Evolutionary conservation across 2,329 filamentous ascomycete species (phyloP).

Genomic region (Xylaria polymorpha): DNA sequence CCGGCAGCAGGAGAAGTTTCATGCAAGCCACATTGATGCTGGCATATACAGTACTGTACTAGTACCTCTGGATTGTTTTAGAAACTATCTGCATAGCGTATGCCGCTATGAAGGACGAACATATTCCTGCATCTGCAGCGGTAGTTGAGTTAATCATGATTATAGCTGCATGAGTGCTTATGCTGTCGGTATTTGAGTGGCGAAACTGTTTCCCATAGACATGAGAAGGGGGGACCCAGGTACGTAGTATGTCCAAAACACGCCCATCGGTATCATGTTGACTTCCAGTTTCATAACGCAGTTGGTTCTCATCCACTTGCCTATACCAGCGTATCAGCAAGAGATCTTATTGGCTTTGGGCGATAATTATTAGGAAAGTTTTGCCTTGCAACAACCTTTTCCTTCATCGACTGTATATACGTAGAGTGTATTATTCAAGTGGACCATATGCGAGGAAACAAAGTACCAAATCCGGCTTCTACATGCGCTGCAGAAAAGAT

Average conservation of each 20-base stretch:
- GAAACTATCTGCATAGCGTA: conserved; percentile 26
- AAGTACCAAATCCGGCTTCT: conserved; percentile 6
- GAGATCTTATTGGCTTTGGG: not conserved
- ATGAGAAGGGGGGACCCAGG: not conserved
- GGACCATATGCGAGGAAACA: not conserved
- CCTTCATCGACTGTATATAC: not conserved
- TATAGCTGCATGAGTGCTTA: conserved; percentile 18
- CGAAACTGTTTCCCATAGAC: not conserved
- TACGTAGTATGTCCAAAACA: conserved; percentile 30
- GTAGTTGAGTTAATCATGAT: conserved; percentile 33
- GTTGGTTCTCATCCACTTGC: conserved; percentile 13
- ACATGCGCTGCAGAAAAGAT: conserved; percentile 14
- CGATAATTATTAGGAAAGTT: conserved; percentile 1
- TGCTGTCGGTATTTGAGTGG: conserved; percentile 17
- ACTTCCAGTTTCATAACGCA: conserved; percentile 23
- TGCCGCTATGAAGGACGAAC: conserved; percentile 28
- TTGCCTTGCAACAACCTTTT: conserved; percentile 7
- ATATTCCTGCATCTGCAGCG: conserved; percentile 30
- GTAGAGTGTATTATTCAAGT: not conserved
- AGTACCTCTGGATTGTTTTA: conserved; percentile 5
- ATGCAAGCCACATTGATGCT: conserved; percentile 30
- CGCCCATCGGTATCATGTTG: conserved; percentile 10
- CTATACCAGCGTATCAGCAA: conserved; percentile 11
- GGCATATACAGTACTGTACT: not conserved
- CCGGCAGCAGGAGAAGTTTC: conserved; percentile 31